Evolutionary conservation across 2,329 filamentous ascomycete genomes (phyloP).

Genomic region (Colletotrichum aenigma): DNA sequence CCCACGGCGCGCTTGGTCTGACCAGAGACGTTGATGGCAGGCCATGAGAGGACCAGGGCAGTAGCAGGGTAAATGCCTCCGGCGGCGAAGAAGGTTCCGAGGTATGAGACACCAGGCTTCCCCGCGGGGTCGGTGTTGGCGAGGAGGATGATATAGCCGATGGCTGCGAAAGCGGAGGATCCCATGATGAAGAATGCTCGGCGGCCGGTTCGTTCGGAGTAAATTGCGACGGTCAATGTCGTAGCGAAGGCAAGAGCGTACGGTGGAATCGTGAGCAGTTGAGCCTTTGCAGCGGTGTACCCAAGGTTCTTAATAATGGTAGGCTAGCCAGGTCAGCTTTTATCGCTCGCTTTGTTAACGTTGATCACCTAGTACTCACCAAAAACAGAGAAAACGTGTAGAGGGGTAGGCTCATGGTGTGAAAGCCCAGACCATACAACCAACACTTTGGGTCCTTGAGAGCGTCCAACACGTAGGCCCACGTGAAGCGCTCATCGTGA

Average conservation of each 20-base stretch:
- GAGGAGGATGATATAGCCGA: constrained; percentile 68
- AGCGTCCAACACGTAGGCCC: constrained; percentile 67
- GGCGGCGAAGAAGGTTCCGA: constrained; percentile 66
- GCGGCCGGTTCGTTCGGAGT: constrained; percentile 61
- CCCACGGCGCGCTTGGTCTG: constrained; percentile 73
- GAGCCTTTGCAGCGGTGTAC: constrained; percentile 56
- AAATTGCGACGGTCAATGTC: constrained; percentile 61
- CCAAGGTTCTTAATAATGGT: constrained; percentile 60
- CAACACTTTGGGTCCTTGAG: constrained; percentile 72
- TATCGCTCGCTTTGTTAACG: fast-evolving
- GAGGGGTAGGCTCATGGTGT: constrained; percentile 71
- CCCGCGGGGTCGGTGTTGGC: constrained; percentile 48
- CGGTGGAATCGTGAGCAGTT: constrained; percentile 66
- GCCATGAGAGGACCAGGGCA: constrained; percentile 70
- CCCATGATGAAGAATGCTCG: constrained; percentile 69
- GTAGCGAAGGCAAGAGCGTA: constrained; percentile 67
- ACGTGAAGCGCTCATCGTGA: constrained; percentile 70
- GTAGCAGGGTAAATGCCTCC: constrained; percentile 71
- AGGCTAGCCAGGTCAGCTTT: constrained; percentile 31
- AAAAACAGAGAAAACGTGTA: constrained; percentile 62
- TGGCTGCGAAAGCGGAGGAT: constrained; percentile 58
- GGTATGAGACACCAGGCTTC: constrained; percentile 61
- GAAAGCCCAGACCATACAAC: constrained; percentile 74
- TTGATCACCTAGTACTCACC: constrained; percentile 32
- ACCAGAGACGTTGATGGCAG: constrained; percentile 73